Conservation (phyloP, 768 basidiomycete genomes). For the Bullera alba region DNA sequence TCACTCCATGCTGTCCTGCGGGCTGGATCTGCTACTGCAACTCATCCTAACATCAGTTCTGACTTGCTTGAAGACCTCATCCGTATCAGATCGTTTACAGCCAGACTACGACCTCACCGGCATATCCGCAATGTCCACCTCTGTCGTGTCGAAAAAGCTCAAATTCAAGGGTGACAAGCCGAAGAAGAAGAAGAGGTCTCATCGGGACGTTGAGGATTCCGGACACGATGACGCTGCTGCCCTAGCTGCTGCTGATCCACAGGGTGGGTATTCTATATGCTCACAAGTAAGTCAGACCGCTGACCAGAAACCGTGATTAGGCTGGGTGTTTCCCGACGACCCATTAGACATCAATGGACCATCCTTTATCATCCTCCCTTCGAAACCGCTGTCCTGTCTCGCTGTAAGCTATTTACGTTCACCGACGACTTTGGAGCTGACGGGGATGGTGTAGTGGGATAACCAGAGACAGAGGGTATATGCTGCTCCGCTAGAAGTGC, state of each 20-base stretch:
- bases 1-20: too few relatives aligned
- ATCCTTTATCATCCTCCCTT: constrained; percentile 38
- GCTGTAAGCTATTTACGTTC: constrained; percentile 28
- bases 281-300: neutral
- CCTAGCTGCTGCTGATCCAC: constrained; percentile 36
- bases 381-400: constrained; percentile 39
- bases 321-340: constrained; percentile 42
- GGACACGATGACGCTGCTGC: constrained; percentile 29
- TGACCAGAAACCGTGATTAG: constrained; percentile 4
- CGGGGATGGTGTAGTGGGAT: constrained; percentile 30
- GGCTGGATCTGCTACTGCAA: too few relatives aligned
- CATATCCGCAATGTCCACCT: neutral
- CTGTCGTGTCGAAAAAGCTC: constrained; percentile 40
- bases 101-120: neutral
- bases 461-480: constrained; percentile 38
- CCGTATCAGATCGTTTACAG: too few relatives aligned
- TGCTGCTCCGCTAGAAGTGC: constrained; percentile 40
- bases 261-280: constrained; percentile 25
- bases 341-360: constrained; percentile 39
- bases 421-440: neutral
- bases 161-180: constrained; percentile 44
- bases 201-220: constrained; percentile 26
- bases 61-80: too few relatives aligned
- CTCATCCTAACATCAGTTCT: too few relatives aligned
- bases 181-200: constrained; percentile 45